These are phyloP conservation scores for Fusarium sp. DNA, from an alignment of 2,329 filamentous ascomycete species.

Conservation along the genomic window DNA sequence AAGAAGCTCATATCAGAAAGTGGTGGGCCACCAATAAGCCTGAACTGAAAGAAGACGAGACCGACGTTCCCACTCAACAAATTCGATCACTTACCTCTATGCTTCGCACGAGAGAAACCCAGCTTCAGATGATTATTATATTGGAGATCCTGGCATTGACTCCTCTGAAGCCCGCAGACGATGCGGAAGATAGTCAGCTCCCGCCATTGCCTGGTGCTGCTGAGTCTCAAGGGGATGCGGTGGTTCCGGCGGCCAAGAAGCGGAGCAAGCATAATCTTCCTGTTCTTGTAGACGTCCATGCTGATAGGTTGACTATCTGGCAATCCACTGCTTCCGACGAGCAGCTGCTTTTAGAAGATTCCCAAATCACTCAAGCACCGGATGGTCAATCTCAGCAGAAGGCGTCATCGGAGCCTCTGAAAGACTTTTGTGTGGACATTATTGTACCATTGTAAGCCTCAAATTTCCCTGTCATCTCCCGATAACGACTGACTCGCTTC, in stretches of 20 bases:
- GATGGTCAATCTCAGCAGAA: slow-evolving; percentile 55
- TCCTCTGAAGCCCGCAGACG: slow-evolving; percentile 57
- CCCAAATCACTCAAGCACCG: slow-evolving; percentile 53
- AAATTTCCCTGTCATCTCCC: neutral
- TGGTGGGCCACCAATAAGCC: slow-evolving; percentile 77
- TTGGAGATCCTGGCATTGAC: slow-evolving; percentile 81
- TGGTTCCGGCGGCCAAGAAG: slow-evolving; percentile 60
- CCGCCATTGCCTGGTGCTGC: slow-evolving; percentile 58
- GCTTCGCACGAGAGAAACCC: slow-evolving; percentile 79
- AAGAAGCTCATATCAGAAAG: slow-evolving; percentile 71
- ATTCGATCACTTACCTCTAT: slow-evolving; percentile 72
- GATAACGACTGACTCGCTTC: slow-evolving; percentile 55
- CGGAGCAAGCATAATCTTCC: slow-evolving; percentile 72
- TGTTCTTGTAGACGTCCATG: slow-evolving; percentile 76
- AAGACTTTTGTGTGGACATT: slow-evolving; percentile 83
- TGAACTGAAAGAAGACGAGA: slow-evolving; percentile 62
- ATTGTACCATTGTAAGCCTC: slow-evolving; percentile 78
- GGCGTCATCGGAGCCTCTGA: slow-evolving; percentile 70
- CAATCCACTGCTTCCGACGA: slow-evolving; percentile 78
- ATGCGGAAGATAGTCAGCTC: slow-evolving; percentile 59
- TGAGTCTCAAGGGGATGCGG: slow-evolving; percentile 47
- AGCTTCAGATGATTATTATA: slow-evolving; percentile 83
- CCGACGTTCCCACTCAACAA: slow-evolving; percentile 60
- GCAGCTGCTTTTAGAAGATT: slow-evolving; percentile 61
- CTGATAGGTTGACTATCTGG: slow-evolving; percentile 86